These are phyloP conservation scores for Rubia tinctorum DNA, from an alignment of 305 asterid species.

Conservation along the genomic window DNA sequence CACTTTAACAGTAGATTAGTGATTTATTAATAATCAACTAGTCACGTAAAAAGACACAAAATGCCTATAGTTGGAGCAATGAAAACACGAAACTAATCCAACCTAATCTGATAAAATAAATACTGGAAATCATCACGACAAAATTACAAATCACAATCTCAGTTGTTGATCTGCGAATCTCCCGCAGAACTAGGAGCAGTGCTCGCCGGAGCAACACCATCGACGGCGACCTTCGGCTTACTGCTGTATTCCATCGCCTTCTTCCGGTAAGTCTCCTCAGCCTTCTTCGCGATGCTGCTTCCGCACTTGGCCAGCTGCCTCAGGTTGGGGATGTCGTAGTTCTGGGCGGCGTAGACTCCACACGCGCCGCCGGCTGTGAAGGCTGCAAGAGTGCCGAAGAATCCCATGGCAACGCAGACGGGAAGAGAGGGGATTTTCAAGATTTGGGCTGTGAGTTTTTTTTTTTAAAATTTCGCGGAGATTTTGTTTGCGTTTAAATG, in stretches of 20 bases:
- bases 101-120: background rate
- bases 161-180: background rate
- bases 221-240: background rate
- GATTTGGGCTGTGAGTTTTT: background rate
- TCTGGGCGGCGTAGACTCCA: slow-evolving; percentile 41
- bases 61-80: too few species aligned
- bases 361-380: slow-evolving; percentile 35
- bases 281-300: slow-evolving; percentile 13
- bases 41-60: too few species aligned
- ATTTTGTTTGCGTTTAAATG: background rate
- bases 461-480: background rate
- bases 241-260: slow-evolving; percentile 13
- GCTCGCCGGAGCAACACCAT: background rate
- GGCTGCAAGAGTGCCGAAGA: background rate
- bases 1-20: too few species aligned
- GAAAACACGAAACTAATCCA: too few species aligned
- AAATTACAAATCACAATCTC: background rate
- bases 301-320: slow-evolving; percentile 16
- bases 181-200: background rate
- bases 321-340: slow-evolving; percentile 32
- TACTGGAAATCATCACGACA: background rate
- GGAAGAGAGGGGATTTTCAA: background rate
- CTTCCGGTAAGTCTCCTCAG: slow-evolving; percentile 33
- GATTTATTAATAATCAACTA: too few species aligned
- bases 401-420: background rate